Evolutionary conservation across 768 basidiomycete species (phyloP), one percentile per base, ranked within the genome.

Genomic region (Trametes maxima): DNA sequence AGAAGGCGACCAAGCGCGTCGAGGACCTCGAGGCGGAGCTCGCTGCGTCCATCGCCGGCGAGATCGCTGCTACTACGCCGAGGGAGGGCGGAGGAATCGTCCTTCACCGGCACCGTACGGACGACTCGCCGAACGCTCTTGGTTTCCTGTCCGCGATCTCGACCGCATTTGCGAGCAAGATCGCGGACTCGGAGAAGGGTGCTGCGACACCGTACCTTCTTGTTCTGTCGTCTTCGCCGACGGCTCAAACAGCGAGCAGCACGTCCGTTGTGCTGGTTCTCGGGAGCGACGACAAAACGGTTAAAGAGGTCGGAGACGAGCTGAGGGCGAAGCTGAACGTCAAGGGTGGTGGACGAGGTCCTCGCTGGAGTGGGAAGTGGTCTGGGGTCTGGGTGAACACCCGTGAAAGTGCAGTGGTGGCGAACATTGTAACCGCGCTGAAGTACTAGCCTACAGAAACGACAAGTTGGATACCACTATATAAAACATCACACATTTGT

Each of bases 261-360:
- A 77, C 81, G 2, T 85, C 77, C 16, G 80, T 86, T 17, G 78
- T 90, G 22, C 71, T 92, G 36, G 73, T 89, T 13, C 69, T 86
- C 54, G 87, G 89, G 0, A 80, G 82, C 4, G 83, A 86, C 28
- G 86, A 86, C 39, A 77, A 81, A 53, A 75, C 74, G 11, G 86
- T 90, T 17, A 89, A 86, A 72, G 77, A 74, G 62, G 75, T 74
- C 1, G 88, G 88, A 2, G 85, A 85, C 3, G 76, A 70, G 24
- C 70, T 89, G 44, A 90, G 84, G 70, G 69, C 73, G 5, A 85
- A 80, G 64, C 75, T 89, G 28, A 77, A 78, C 10, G 78, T 89
- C 48, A 93, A 87, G 75, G 92, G 92, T 7, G 92, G 92, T 12
- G 90, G 91, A 4, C 91, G 88, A 68, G 90, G 89, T 1, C 65